These are phyloP conservation scores for Rhizopus sp. DNA, from an alignment of 371 early-diverging fungal genomes.

Conservation along the genomic window DNA sequence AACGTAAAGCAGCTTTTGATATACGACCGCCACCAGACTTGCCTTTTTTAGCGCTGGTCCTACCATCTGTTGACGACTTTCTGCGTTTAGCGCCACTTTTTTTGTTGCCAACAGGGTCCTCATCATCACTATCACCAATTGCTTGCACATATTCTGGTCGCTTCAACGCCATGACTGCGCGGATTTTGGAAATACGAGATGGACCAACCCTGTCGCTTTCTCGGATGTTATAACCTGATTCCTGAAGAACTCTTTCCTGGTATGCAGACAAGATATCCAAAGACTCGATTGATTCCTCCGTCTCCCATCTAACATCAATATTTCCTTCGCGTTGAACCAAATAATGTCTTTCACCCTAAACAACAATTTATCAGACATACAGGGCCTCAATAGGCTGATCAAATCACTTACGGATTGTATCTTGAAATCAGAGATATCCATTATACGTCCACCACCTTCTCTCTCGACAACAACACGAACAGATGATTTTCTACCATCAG, in stretches of 20 bases:
- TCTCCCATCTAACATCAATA: slow-evolving; percentile 8
- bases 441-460: neutral
- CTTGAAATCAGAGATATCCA: slow-evolving; percentile 9
- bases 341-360: slow-evolving; percentile 13
- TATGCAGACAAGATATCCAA: slow-evolving; percentile 8
- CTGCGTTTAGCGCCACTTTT: slow-evolving; percentile 10
- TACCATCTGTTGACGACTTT: neutral
- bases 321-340: slow-evolving; percentile 14
- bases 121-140: slow-evolving; percentile 9
- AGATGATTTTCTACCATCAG: neutral
- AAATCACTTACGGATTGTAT: slow-evolving; percentile 1
- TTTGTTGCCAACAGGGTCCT: slow-evolving; percentile 1
- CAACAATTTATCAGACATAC: no score
- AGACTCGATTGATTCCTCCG: slow-evolving; percentile 9
- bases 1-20: slow-evolving; percentile 17
- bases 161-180: slow-evolving; percentile 35
- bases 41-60: slow-evolving; percentile 2
- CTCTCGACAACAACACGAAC: neutral
- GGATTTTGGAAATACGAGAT: slow-evolving; percentile 30
- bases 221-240: slow-evolving; percentile 21
- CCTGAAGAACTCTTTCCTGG: slow-evolving; percentile 10
- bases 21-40: slow-evolving; percentile 9
- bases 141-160: neutral
- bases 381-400: no score
- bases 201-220: slow-evolving; percentile 6